These are phyloP conservation scores for Podospora appendiculata DNA, from an alignment of 495 filamentous ascomycete genomes.

Conservation along the genomic window DNA sequence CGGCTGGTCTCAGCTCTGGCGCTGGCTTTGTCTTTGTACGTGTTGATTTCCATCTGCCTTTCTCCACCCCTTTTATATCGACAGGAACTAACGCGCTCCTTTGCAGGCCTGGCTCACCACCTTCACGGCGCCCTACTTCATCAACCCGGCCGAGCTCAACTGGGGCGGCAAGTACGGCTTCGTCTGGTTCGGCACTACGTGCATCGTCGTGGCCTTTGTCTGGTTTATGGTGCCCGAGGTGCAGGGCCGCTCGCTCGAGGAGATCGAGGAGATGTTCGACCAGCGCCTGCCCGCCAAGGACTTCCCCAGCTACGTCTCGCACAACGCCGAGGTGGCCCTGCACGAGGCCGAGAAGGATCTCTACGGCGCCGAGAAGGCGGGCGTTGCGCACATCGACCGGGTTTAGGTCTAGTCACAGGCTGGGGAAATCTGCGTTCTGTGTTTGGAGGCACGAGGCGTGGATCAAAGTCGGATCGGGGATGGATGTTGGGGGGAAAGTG, in stretches of 20 bases:
- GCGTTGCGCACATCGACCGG: neutral
- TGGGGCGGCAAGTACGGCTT: conserved; percentile 38
- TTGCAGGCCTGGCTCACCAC: conserved; percentile 33
- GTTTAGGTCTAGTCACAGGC: neutral
- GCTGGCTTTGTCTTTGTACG: conserved; percentile 29
- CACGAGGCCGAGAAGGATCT: conserved; percentile 4
- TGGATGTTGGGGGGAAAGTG: no score
- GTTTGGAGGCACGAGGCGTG: no score
- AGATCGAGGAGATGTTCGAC: conserved; percentile 42
- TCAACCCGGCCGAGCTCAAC: conserved; percentile 41
- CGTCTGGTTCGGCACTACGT: conserved; percentile 32
- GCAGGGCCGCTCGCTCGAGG: conserved; percentile 40
- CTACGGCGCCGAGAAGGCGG: conserved; percentile 3
- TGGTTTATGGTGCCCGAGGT: conserved; percentile 46
- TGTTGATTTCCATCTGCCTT: neutral
- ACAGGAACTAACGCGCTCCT: neutral
- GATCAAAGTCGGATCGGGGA: no score
- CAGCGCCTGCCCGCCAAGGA: neutral
- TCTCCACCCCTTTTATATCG: neutral
- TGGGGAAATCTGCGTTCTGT: no score
- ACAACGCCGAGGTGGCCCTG: conserved; percentile 3
- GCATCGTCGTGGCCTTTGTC: conserved; percentile 23
- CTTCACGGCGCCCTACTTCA: conserved; percentile 50
- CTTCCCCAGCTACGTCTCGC: conserved; percentile 3
- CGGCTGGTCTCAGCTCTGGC: conserved; percentile 35